These are phyloP conservation scores for Olyra latifolia DNA, from an alignment of 176 grass and related monocot genomes.

Conservation along the genomic window DNA sequence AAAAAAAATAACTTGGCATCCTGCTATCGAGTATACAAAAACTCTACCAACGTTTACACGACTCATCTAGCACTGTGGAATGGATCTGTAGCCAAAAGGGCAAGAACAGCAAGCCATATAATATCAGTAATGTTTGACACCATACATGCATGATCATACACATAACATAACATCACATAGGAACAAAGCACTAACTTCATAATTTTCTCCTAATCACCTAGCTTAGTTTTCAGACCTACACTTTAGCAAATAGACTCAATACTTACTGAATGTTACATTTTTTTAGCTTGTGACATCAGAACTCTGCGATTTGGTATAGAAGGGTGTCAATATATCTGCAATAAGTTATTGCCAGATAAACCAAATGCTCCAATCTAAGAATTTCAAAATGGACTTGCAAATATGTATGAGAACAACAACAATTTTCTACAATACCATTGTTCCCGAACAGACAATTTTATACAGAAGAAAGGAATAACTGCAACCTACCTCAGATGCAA, in stretches of 20 bases:
- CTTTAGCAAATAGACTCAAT: constrained; percentile 53
- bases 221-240: constrained; percentile 27
- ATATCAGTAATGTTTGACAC: not conserved
- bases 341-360: constrained; percentile 55
- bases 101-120: constrained; percentile 5
- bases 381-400: constrained; percentile 31
- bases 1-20: not conserved
- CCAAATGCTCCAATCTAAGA: constrained; percentile 44
- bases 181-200: constrained; percentile 23
- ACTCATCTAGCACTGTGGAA: not conserved
- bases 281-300: constrained; percentile 60
- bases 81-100: constrained; percentile 16
- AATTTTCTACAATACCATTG: constrained; percentile 22
- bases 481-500: constrained; percentile 89
- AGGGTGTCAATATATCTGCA: constrained; percentile 58
- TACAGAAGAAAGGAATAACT: constrained; percentile 38
- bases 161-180: constrained; percentile 27
- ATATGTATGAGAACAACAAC: constrained; percentile 18
- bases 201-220: constrained; percentile 41
- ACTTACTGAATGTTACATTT: constrained; percentile 56
- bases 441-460: constrained; percentile 18
- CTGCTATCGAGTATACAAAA: not conserved
- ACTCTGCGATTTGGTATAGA: constrained; percentile 58
- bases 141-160: constrained; percentile 17
- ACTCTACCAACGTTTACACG: not conserved